Base-by-base conservation (phyloP, 169 alveolate genomes). In the Cryptosporidium sp. region DNA sequence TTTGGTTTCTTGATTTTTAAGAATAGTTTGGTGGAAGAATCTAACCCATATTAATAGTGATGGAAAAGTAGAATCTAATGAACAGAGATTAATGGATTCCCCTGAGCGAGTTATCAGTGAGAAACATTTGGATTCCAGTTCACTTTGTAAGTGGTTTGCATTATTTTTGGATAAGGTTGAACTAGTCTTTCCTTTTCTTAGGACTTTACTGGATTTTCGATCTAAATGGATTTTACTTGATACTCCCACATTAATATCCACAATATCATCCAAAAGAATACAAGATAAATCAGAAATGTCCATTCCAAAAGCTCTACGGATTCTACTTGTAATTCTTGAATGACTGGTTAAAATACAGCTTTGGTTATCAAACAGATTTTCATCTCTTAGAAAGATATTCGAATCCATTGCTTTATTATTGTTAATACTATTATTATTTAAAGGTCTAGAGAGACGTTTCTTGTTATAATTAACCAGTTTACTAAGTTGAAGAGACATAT, bases 1-100 rank as follows among this genome's bases (percentile, higher is more conserved):
- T 51, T 18, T 39, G 9, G 26, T 42, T 21, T 80, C 89, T 48
- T 80, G 89, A n/a, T 80, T 80, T 33, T 80, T 80, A 35, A 80
- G 89, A 9, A 80, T 80, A 26, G 56, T 80, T 45, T 80, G 89
- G 56, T 80, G 89, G 21, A 80, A 80, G 45, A 80, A 80, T 48
- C 89, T 35, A 0, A 65, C 69, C 89, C 89, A 80, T 12, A 44
- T 48, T 12, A 80, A 26, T 3, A 80, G 23, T 1, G 89, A 80
- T 9, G 89, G 89, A 42, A 18, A 58, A 12, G 89, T 80, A 18
- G 89, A 80, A 48, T 80, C 89, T 23, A 80, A 35, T 1, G 89
- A 62, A 44, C 80, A 80, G 29, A 80, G 75, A 31, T 62, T 67
- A 8, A 80, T 61, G 35, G 70, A 45, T 48, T 80, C 89, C 14